Conservation (phyloP, 768 basidiomycete genomes). For the Lentinus brumalis region DNA sequence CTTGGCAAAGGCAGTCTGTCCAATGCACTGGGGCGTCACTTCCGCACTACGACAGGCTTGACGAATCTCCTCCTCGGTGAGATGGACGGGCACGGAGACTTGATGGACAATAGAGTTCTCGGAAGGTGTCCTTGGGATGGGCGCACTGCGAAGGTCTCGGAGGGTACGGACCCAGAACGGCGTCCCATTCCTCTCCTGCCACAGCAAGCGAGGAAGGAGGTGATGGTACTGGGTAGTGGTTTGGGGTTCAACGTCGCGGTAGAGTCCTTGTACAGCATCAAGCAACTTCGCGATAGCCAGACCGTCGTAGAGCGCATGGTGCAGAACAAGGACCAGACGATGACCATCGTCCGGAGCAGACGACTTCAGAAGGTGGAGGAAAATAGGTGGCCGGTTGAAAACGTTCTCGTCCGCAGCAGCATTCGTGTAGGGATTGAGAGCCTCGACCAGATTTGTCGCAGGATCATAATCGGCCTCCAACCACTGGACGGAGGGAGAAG, state of each 20-base stretch:
- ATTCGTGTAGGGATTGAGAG: constrained; percentile 5
- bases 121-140: constrained; percentile 1
- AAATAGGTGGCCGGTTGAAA: constrained; percentile 36
- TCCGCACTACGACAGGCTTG: constrained; percentile 12
- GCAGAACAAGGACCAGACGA: constrained; percentile 43
- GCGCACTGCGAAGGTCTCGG: background rate
- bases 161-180: constrained; percentile 37
- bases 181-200: constrained; percentile 40
- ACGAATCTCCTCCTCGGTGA: constrained; percentile 2
- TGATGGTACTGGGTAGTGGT: constrained; percentile 38
- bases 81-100: background rate
- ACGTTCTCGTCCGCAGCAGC: constrained; percentile 21
- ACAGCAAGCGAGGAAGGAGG: constrained; percentile 39
- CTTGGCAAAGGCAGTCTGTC: constrained; percentile 35
- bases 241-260: constrained; percentile 23
- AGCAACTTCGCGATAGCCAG: constrained; percentile 42
- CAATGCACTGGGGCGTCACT: constrained; percentile 41
- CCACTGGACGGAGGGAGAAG: constrained; percentile 28
- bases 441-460: background rate
- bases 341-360: background rate
- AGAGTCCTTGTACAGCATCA: constrained; percentile 34
- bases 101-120: constrained; percentile 1
- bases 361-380: constrained; percentile 21
- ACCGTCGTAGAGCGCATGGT: constrained; percentile 53
- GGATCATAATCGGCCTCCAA: constrained; percentile 12